A percentile compares a stretch with the other conserved stretches of the same genome.
Conservation (phyloP, 495 filamentous ascomycete species). For the Aspergillus hancockii region DNA sequence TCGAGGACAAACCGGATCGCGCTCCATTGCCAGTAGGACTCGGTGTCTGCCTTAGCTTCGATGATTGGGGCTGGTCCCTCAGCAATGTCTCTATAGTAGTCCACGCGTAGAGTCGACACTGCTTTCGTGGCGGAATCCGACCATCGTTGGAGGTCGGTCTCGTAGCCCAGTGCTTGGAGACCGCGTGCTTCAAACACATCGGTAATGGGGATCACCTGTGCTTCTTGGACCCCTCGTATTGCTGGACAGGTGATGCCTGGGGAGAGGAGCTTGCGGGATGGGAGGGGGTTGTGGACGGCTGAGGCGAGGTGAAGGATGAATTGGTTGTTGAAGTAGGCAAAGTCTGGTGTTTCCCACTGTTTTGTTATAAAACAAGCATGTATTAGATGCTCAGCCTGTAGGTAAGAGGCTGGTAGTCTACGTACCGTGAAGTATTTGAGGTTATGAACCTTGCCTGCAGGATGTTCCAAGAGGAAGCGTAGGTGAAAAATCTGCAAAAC, state of each 20-base stretch:
- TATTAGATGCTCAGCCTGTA: too few species aligned
- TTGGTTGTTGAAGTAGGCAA: slow-evolving; percentile 6
- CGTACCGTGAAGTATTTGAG: too few species aligned
- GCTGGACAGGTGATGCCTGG: background rate
- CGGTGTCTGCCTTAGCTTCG: background rate
- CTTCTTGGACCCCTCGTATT: background rate
- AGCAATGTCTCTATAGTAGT: background rate
- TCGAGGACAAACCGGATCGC: slow-evolving; percentile 1
- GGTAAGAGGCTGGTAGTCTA: too few species aligned
- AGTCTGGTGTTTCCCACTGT: background rate
- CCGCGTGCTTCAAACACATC: background rate
- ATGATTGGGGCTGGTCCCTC: background rate
- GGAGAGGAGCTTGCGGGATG: background rate
- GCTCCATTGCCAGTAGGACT: slow-evolving; percentile 4
- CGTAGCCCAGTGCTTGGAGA: background rate
- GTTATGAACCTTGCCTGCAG: too few species aligned
- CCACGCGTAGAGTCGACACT: background rate
- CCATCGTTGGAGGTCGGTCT: background rate
- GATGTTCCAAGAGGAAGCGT: too few species aligned
- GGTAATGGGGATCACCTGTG: background rate
- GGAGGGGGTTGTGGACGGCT: slow-evolving; percentile 3
- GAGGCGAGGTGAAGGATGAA: slow-evolving; percentile 6
- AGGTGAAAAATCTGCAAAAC: too few species aligned
- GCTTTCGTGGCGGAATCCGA: background rate
- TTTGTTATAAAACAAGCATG: too few species aligned